These are phyloP conservation scores for Samsoniella hepiali DNA, from an alignment of 2,329 filamentous ascomycete genomes.

Conservation along the genomic window DNA sequence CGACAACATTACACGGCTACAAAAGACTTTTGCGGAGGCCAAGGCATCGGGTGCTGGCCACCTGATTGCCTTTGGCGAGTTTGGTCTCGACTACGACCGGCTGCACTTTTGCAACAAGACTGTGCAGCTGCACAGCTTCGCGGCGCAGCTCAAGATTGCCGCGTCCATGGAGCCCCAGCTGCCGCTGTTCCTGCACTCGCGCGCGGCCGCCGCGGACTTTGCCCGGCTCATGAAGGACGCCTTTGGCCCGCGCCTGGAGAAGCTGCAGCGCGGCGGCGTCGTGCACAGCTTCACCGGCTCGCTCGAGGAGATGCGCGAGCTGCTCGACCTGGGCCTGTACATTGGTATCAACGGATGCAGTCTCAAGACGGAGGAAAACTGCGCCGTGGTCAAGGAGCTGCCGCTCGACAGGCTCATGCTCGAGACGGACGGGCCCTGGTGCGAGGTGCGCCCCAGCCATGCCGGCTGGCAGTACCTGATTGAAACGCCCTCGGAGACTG, in stretches of 20 bases:
- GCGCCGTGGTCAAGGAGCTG: constrained; percentile 76
- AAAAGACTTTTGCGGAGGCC: constrained; percentile 58
- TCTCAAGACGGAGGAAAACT: constrained; percentile 90
- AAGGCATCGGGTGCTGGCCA: constrained; percentile 40
- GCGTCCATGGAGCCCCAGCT: constrained; percentile 66
- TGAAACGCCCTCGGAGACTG: constrained; percentile 28
- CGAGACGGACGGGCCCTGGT: constrained; percentile 97
- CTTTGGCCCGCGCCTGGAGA: constrained; percentile 57
- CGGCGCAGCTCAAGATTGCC: constrained; percentile 75
- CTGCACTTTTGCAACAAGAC: constrained; percentile 76
- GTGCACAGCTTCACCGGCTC: constrained; percentile 96
- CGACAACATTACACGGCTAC: constrained; percentile 57
- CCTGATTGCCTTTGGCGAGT: constrained; percentile 84
- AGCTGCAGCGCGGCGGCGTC: constrained; percentile 71
- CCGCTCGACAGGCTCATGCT: constrained; percentile 81
- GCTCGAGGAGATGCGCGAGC: constrained; percentile 73
- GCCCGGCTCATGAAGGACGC: constrained; percentile 62
- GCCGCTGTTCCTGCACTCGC: constrained; percentile 88
- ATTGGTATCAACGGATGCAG: constrained; percentile 97
- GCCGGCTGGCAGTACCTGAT: constrained; percentile 72
- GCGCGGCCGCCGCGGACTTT: constrained; percentile 84
- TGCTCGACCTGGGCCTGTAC: constrained; percentile 78
- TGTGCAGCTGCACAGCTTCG: constrained; percentile 81
- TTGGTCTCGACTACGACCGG: constrained; percentile 94
- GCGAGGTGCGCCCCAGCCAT: constrained; percentile 86